Evolutionary conservation across 805 yeast genomes (phyloP), one percentile per base, ranked within the genome.

Genomic region (Saturnispora quitensis): DNA sequence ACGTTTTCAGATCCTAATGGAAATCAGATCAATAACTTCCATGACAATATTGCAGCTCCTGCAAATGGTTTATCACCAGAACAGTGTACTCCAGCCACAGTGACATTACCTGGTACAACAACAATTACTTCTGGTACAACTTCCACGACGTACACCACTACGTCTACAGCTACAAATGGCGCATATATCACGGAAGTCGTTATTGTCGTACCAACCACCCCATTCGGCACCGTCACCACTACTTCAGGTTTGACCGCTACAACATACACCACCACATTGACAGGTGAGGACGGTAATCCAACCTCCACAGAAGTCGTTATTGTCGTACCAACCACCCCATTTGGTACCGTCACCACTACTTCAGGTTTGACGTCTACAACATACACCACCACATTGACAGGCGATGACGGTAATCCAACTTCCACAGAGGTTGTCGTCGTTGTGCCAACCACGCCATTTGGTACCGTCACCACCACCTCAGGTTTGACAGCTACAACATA

Each of bases 1-100:
- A 10, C 18, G 5, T 45, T 59, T 40, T 9, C 15, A 3, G 52
- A 43, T 24, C 60, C 62, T 4, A 12, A 40, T 31, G 58, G 58
- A 20, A 20, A 34, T 12, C 4, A 40, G 1, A 18, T 40, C 3
- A 22, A 8, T 5, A 18, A 40, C 13, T 40, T 17, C 13, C 7
- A 18, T 1, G 27, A 40, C 10, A 20, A 6, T 40, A 40, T 40
- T 36, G 18, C 18, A 1, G 40, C 40, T 7, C 40, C 20, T 36
- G 40, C 18, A 8, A 6, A 15, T 17, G 40, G 22, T 15, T 35
- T 35, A n/a, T 35, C 20, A n/a, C 40, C 40, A 40, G 27, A 10
- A n/a, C 25, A 18, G 10, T 20, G 43, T 20, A 40, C 43, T 20
- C n/a, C 43, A 2, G 27, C 43, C 2, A 20, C 43, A 8, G 25